Conservation (phyloP, 805 yeast genomes). For the Ogataea wickerhamii region DNA sequence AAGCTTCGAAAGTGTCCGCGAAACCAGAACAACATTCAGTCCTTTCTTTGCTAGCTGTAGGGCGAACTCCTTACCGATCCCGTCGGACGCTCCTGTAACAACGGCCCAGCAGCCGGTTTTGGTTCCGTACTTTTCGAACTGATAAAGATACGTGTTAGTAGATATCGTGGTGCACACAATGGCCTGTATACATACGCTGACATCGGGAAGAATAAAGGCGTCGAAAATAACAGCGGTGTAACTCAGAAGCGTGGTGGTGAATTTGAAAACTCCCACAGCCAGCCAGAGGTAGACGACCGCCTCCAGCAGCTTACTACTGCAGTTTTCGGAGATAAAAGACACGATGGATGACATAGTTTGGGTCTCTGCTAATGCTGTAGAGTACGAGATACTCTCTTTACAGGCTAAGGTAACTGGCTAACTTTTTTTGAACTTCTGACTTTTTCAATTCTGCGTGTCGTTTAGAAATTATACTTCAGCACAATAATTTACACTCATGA, state of each 20-base stretch:
- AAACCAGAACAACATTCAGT: slow-evolving; percentile 76
- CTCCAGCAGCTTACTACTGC: slow-evolving; percentile 6
- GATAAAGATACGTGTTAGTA: not conserved
- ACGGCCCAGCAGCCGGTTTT: slow-evolving; percentile 81
- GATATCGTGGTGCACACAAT: not conserved
- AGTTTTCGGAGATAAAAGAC: not conserved
- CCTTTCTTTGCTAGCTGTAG: slow-evolving; percentile 81
- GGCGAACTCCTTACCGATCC: slow-evolving; percentile 92
- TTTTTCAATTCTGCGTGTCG: too few species aligned
- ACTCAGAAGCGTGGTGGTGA: slow-evolving; percentile 49
- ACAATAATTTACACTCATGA: too few species aligned
- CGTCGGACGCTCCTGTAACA: slow-evolving; percentile 96
- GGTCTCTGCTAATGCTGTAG: too few species aligned
- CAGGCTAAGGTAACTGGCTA: too few species aligned
- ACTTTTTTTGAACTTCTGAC: too few species aligned
- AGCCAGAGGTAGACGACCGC: slow-evolving; percentile 39
- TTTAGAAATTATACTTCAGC: too few species aligned
- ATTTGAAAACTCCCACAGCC: slow-evolving; percentile 59
- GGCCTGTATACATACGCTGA: slow-evolving; percentile 25
- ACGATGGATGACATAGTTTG: too few species aligned
- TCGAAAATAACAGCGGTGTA: slow-evolving; percentile 54
- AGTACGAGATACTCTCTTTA: too few species aligned
- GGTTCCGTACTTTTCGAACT: slow-evolving; percentile 70
- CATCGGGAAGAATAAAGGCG: slow-evolving; percentile 60
- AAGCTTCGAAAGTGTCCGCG: slow-evolving; percentile 79